phyloP scores from a whole-genome alignment of 495 filamentous ascomycete genomes.

The Xylaria grammica region DNA sequence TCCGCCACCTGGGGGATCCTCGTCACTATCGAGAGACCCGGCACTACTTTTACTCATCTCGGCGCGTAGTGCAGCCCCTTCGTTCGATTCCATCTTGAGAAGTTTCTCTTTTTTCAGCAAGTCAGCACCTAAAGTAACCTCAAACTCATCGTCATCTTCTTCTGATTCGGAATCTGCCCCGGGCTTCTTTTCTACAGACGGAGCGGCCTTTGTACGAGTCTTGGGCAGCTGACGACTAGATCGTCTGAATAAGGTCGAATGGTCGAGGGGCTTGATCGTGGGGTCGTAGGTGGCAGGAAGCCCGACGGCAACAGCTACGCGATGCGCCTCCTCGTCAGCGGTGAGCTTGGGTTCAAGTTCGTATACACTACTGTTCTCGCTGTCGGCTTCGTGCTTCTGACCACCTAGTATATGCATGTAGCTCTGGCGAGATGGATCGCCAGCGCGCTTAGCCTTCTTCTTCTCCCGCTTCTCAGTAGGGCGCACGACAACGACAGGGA shows the following conservation, averaged over 20 bases:
- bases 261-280: constrained; percentile 55
- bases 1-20: constrained; percentile 37
- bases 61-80: constrained; percentile 52
- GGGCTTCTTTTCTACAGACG: constrained; percentile 32
- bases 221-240: constrained; percentile 34
- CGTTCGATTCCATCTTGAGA: constrained; percentile 60
- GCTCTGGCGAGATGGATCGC: constrained; percentile 76
- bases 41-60: constrained; percentile 34
- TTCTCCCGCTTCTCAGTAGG: constrained; percentile 88
- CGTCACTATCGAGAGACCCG: constrained; percentile 39
- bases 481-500: constrained; percentile 95
- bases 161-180: constrained; percentile 57
- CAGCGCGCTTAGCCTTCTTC: constrained; percentile 86
- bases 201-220: constrained; percentile 26
- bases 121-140: constrained; percentile 46
- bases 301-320: constrained; percentile 73
- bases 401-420: constrained; percentile 82
- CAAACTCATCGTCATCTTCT: constrained; percentile 57
- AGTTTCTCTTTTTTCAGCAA: constrained; percentile 55
- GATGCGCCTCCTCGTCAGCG: constrained; percentile 69
- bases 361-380: constrained; percentile 51
- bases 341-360: constrained; percentile 53
- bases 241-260: constrained; percentile 39
- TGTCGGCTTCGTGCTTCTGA: constrained; percentile 62
- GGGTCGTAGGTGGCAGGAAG: constrained; percentile 64